Base-by-base conservation (phyloP, 2,329 filamentous ascomycete species). In the Hyphodiscus sp. region DNA sequence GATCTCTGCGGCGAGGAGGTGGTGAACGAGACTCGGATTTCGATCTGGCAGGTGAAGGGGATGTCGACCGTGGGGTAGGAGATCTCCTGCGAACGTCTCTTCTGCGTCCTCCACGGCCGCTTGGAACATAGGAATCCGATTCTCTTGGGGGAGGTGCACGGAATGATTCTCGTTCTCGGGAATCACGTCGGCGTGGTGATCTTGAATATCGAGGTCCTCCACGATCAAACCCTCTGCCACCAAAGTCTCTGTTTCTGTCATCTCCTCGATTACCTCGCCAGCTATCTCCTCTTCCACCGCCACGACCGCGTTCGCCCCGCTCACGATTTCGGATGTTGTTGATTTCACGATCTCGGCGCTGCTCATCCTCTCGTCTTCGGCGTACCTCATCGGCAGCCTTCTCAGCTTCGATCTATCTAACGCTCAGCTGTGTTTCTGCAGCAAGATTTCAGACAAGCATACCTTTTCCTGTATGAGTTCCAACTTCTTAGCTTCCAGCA, bases 381-480 rank as follows among this genome's bases (percentile, higher is more conserved):
- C 86, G 84, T 26, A 83, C 81, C 65, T 88, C 84, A 67, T 94
- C 88, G 26, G 87, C 87, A 44, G 85, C 86, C 68, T 85, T 87
- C 62, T 94, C 90, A 38, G 89, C 87, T 66, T 95, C 86, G 49
- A 90, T 82, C 90, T 91, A 60, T 45, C 30, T 5, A 51, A n/a
- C 33, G 26, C 38, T 66, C 42, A 65, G 60, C 30, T 23, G 26
- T 15, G 43, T 18, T 20, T 13, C 13, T n/a, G 20, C 15, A 46
- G n/a, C 20, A 47, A 23, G 41, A 2, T 16, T 16, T 26, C 26
- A 26, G n/a, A 20, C 45, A 47, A 33, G 42, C 68, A 33, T 69
- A 95, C 92, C 85, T 95, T 95, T 72, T 96, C 91, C 71, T 96
- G 90, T 58, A 94, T 89, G 47, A 99, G 76, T 71, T 99, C 94